Evolutionary conservation across 805 yeast genomes (phyloP).

Genomic region (Sugiyamaella qingdaonensis): DNA sequence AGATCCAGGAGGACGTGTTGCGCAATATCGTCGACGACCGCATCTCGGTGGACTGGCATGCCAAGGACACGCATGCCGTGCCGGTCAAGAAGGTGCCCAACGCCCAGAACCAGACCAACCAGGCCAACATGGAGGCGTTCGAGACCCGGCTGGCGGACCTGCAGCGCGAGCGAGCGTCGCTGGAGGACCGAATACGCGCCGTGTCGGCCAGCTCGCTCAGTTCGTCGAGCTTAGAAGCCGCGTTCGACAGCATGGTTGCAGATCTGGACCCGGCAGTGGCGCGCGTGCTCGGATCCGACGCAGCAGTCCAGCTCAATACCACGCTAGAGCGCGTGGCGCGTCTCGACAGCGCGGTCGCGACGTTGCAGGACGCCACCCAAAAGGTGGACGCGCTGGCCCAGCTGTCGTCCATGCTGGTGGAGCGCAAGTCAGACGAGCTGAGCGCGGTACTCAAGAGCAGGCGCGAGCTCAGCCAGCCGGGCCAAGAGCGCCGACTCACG

Average conservation of each 20-base stretch:
- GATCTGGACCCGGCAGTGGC: conserved; percentile 3
- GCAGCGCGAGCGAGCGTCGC: conserved; percentile 43
- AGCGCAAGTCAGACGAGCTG: conserved; percentile 15
- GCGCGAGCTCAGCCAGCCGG: background rate
- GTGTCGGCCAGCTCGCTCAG: conserved; percentile 25
- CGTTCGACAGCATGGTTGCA: conserved; percentile 5
- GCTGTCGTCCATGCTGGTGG: conserved; percentile 22
- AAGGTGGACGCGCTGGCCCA: conserved; percentile 21
- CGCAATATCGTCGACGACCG: conserved; percentile 56
- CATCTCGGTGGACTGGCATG: conserved; percentile 59
- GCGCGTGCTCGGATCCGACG: background rate
- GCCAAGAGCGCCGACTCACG: background rate
- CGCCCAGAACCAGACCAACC: conserved; percentile 53
- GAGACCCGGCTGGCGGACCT: conserved; percentile 42
- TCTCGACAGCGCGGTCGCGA: conserved; percentile 6
- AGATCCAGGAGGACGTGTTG: conserved; percentile 59
- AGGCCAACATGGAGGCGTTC: conserved; percentile 44
- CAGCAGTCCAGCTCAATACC: background rate
- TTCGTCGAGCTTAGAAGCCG: conserved; percentile 22
- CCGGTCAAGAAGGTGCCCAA: conserved; percentile 41
- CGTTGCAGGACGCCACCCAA: conserved; percentile 22
- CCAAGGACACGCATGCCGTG: conserved; percentile 39
- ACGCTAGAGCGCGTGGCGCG: background rate
- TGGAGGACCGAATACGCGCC: conserved; percentile 33
- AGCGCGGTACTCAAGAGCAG: background rate